phyloP scores from a whole-genome alignment of 2,329 filamentous ascomycete species.

The Paraphaeosphaeria sporulosa region DNA sequence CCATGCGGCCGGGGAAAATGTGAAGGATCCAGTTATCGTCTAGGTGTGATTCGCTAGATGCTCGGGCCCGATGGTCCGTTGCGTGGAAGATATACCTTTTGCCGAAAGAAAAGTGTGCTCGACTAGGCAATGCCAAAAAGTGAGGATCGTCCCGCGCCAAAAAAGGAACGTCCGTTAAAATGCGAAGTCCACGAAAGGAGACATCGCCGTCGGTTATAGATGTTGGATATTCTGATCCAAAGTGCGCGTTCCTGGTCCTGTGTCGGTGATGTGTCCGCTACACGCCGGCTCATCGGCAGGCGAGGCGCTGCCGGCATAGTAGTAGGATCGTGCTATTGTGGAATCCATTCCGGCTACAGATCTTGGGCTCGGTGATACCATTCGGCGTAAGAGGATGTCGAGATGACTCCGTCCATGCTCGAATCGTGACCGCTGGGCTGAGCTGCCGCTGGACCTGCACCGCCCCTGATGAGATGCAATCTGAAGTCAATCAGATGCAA shows the following conservation, averaged over 20 bases:
- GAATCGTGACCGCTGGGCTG: constrained; percentile 28
- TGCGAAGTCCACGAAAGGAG: constrained; percentile 2
- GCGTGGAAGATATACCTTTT: constrained; percentile 20
- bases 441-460: constrained; percentile 30
- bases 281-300: background rate
- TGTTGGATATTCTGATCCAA: background rate
- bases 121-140: constrained; percentile 8
- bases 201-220: background rate
- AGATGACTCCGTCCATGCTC: constrained; percentile 20
- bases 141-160: background rate
- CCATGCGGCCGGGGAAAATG: constrained; percentile 5
- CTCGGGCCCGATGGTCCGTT: constrained; percentile 15
- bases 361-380: constrained; percentile 36
- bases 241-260: constrained; percentile 1
- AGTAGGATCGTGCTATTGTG: background rate
- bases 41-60: constrained; percentile 22
- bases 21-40: constrained; percentile 9
- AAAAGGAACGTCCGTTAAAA: constrained; percentile 7
- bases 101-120: constrained; percentile 14
- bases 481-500: constrained; percentile 26
- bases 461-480: constrained; percentile 33
- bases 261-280: background rate
- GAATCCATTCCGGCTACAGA: constrained; percentile 13
- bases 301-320: background rate
- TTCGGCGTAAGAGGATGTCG: constrained; percentile 34